Percentiles rank a stretch among this genome's conserved stretches.
phyloP scores from a whole-genome alignment of 305 asterid genomes.

The Fraxinus angustifolia region DNA sequence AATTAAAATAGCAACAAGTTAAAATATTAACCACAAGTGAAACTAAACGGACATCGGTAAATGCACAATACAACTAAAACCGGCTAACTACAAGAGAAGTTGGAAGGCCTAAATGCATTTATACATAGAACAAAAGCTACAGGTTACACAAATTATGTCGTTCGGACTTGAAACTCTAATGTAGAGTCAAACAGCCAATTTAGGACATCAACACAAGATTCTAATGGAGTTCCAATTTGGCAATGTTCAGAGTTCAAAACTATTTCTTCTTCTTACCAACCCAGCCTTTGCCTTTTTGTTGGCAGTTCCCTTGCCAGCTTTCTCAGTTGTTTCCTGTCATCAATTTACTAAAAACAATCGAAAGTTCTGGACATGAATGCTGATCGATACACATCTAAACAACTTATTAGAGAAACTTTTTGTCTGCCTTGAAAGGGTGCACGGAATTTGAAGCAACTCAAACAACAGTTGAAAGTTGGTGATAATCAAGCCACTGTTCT shows the following conservation, averaged over 20 bases:
- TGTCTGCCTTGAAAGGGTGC: not conserved
- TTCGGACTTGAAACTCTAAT: not conserved
- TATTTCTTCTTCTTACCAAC: conserved; percentile 62
- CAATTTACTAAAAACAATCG: conserved; percentile 8
- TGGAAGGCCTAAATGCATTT: conserved; percentile 5
- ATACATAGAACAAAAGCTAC: not conserved
- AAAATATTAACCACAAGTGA: not conserved
- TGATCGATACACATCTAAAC: not conserved
- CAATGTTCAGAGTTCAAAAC: not conserved
- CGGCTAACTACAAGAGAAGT: not conserved
- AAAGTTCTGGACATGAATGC: not conserved
- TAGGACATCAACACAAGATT: not conserved
- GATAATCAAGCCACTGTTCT: not conserved
- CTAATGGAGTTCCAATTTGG: not conserved
- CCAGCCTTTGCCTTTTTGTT: conserved; percentile 66
- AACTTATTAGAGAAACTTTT: not conserved
- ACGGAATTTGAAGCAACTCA: not conserved
- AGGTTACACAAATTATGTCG: not conserved
- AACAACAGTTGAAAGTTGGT: not conserved
- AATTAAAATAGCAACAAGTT: too few species aligned
- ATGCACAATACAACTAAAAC: not conserved
- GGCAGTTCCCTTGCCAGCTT: conserved; percentile 49
- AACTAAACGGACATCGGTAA: not conserved
- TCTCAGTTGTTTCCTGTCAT: conserved; percentile 57
- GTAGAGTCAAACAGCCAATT: not conserved